Evolutionary conservation across 345 rosid genomes (phyloP).

Genomic region (Pugionium cornutum): DNA sequence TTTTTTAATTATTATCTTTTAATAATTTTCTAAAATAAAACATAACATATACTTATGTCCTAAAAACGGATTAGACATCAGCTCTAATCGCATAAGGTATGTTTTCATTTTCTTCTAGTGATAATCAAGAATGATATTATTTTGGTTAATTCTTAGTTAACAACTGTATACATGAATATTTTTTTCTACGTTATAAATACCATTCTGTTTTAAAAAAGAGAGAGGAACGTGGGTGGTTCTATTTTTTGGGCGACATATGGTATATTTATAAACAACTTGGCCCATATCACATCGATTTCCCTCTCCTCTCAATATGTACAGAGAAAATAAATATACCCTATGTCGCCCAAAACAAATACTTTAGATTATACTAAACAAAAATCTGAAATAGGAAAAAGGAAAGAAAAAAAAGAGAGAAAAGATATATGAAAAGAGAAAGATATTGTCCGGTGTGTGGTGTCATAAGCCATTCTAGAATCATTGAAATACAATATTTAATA

Average conservation of each 20-base stretch:
- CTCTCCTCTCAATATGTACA: not conserved
- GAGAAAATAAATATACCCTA: not conserved
- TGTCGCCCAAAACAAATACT: not conserved
- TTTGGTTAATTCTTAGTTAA: not conserved
- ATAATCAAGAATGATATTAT: not conserved
- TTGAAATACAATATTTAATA: constrained; percentile 9
- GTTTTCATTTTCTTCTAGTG: not conserved
- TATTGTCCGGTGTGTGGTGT: constrained; percentile 26
- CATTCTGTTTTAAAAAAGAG: not conserved
- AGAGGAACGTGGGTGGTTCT: not conserved
- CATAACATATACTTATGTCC: not conserved
- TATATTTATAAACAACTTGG: constrained; percentile 23
- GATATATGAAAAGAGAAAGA: constrained; percentile 3
- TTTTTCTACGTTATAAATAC: too few species aligned
- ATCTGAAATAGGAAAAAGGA: not conserved
- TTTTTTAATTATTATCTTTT: too few species aligned
- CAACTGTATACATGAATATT: not conserved
- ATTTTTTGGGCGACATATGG: not conserved
- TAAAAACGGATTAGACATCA: not conserved
- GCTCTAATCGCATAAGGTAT: not conserved
- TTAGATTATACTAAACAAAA: constrained; percentile 19
- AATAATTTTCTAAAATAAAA: not conserved
- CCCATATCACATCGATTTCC: constrained; percentile 23
- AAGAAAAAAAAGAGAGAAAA: not conserved
- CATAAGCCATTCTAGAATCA: constrained; percentile 37